These are phyloP conservation scores for Leptographium wingfieldii DNA, from an alignment of 2,329 filamentous ascomycete species.

Conservation along the genomic window DNA sequence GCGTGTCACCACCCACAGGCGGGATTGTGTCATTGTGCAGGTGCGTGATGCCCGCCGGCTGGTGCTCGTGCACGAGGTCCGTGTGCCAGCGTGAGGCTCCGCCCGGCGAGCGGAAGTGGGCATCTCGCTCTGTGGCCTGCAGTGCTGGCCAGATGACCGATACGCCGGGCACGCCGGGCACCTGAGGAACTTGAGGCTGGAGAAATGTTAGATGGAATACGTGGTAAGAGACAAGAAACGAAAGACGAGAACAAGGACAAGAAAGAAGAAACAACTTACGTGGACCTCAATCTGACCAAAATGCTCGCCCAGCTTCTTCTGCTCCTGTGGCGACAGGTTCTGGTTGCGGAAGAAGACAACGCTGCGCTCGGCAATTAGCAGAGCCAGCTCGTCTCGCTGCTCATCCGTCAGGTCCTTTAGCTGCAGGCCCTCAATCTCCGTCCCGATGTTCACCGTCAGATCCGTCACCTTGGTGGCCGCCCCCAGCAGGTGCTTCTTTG, in stretches of 20 bases:
- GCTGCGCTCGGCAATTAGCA: conserved; percentile 50
- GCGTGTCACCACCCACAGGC: conserved; percentile 53
- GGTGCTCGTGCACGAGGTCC: conserved; percentile 57
- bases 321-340: conserved; percentile 47
- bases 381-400: conserved; percentile 48
- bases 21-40: conserved; percentile 58
- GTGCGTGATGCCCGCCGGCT: conserved; percentile 59
- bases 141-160: conserved; percentile 61
- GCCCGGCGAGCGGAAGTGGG: conserved; percentile 53
- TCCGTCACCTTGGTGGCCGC: conserved; percentile 51
- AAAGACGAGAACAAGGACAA: neutral
- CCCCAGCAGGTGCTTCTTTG: conserved; percentile 46
- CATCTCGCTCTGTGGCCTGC: conserved; percentile 44
- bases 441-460: conserved; percentile 49
- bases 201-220: neutral
- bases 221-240: neutral
- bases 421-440: conserved; percentile 51
- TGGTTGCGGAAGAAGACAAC: conserved; percentile 59
- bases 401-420: conserved; percentile 46
- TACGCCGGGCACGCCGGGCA: conserved; percentile 52
- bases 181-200: conserved; percentile 57
- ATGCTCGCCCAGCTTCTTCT: conserved; percentile 48
- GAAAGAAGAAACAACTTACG: conserved; percentile 25
- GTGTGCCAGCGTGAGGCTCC: conserved; percentile 58
- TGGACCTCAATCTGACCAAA: conserved; percentile 57